A percentile compares a stretch with the other conserved stretches of the same genome.
phyloP scores from a whole-genome alignment of 768 basidiomycete genomes.

The Tulasnella sp. region DNA sequence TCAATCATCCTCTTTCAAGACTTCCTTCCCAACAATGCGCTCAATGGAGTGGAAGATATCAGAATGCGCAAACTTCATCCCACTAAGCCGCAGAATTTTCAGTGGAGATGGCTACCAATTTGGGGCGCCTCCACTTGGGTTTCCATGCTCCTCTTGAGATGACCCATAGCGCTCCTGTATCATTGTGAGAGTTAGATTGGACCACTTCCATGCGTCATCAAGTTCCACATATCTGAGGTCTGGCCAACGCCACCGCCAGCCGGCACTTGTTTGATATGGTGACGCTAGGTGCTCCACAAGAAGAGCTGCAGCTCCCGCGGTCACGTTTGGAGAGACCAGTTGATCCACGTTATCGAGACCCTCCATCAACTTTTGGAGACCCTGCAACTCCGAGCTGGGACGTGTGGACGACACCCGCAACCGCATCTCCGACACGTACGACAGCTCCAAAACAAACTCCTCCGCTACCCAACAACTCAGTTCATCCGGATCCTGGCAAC shows the following conservation, averaged over 20 bases:
- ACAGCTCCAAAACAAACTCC: not conserved
- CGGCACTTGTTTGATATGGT: not conserved
- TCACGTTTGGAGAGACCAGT: not conserved
- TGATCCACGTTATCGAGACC: not conserved
- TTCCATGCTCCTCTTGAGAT: not conserved
- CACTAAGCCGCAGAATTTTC: not conserved
- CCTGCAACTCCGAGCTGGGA: not conserved
- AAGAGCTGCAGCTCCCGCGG: not conserved
- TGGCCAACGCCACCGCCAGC: not conserved
- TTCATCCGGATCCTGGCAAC: not conserved
- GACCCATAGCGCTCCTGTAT: not conserved
- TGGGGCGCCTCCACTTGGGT: not conserved
- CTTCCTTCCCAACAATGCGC: not conserved
- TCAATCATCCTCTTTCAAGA: not conserved
- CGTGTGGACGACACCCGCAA: not conserved
- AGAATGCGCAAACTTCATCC: not conserved
- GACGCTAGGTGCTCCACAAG: not conserved
- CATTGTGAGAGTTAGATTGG: not conserved
- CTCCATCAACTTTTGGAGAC: not conserved
- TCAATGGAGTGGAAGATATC: not conserved
- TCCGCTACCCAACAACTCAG: not conserved
- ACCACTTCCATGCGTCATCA: not conserved
- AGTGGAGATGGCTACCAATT: not conserved
- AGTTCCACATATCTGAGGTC: not conserved
- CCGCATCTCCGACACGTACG: not conserved